Evolutionary conservation across 2,329 filamentous ascomycete species (phyloP).

Genomic region (Colletotrichum paranaense): DNA sequence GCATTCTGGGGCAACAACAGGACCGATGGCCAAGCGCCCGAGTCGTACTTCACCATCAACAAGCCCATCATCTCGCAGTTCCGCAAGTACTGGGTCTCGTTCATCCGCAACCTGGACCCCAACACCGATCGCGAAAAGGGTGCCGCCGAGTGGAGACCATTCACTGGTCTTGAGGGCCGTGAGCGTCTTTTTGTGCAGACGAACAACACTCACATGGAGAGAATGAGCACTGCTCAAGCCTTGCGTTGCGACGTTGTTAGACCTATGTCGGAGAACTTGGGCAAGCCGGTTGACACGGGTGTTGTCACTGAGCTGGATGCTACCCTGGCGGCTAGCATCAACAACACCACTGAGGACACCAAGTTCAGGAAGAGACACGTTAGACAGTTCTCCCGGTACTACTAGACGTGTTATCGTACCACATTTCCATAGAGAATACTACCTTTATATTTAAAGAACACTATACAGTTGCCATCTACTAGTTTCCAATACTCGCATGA

Average conservation of each 20-base stretch:
- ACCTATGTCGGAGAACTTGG: conserved; percentile 28
- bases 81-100: conserved; percentile 80
- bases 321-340: conserved; percentile 27
- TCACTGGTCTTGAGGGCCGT: conserved; percentile 42
- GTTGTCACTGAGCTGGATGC: conserved; percentile 33
- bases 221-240: conserved; percentile 39
- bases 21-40: conserved; percentile 58
- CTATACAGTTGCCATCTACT: no score
- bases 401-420: neutral
- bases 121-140: conserved; percentile 62
- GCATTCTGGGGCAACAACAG: conserved; percentile 76
- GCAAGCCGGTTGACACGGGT: conserved; percentile 26
- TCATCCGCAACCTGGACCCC: conserved; percentile 74
- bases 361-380: conserved; percentile 11
- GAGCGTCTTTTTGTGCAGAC: conserved; percentile 56
- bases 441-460: neutral
- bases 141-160: conserved; percentile 64
- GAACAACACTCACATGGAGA: conserved; percentile 55
- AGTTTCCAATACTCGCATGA: no score
- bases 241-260: conserved; percentile 31
- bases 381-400: conserved; percentile 4
- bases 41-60: conserved; percentile 68
- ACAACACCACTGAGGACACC: conserved; percentile 27
- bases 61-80: conserved; percentile 67
- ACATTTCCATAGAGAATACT: neutral